A percentile compares a stretch with the other conserved stretches of the same genome.
Conservation (phyloP, 2,329 filamentous ascomycete genomes). For the Chrysoporthe deuterocubensis region DNA sequence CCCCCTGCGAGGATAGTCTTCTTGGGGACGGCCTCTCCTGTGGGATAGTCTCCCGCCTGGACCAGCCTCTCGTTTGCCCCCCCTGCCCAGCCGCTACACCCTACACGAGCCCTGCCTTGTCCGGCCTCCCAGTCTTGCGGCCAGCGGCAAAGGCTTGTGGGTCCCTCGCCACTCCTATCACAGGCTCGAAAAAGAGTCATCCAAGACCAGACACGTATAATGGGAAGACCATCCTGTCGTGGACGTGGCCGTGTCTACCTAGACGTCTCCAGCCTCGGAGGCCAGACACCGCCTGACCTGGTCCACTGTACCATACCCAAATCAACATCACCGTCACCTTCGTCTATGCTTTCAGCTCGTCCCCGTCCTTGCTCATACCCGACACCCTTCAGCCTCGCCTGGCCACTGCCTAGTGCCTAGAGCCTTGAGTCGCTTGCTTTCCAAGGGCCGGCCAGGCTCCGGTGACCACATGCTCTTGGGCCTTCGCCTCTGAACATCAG, state of each 20-base stretch:
- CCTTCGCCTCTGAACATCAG: conserved; percentile 21
- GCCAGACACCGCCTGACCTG: conserved; percentile 26
- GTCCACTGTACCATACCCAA: conserved; percentile 5
- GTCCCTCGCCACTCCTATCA: conserved; percentile 29
- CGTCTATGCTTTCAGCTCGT: conserved; percentile 6
- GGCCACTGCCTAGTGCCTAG: conserved; percentile 29
- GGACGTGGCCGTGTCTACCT: conserved; percentile 27
- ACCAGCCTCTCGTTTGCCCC: conserved; percentile 11
- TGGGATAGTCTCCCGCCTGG: conserved; percentile 4
- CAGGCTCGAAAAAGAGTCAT: conserved; percentile 34
- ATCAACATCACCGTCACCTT: conserved; percentile 21
- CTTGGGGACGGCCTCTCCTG: neutral
- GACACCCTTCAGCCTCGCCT: conserved; percentile 20
- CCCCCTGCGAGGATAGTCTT: neutral
- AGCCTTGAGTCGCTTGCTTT: conserved; percentile 13
- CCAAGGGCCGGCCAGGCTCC: conserved; percentile 21
- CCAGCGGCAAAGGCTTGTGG: conserved; percentile 28
- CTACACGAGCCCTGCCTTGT: conserved; percentile 14
- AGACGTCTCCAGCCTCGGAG: conserved; percentile 27
- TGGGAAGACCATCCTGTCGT: conserved; percentile 21
- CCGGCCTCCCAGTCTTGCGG: conserved; percentile 13
- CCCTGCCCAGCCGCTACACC: conserved; percentile 1
- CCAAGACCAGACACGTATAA: conserved; percentile 28
- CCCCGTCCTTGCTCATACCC: conserved; percentile 6
- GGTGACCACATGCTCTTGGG: conserved; percentile 24